A percentile compares a stretch with the other conserved stretches of the same genome.
Evolutionary conservation across 495 filamentous ascomycete species (phyloP).

Genomic region (Pyronema domesticum): DNA sequence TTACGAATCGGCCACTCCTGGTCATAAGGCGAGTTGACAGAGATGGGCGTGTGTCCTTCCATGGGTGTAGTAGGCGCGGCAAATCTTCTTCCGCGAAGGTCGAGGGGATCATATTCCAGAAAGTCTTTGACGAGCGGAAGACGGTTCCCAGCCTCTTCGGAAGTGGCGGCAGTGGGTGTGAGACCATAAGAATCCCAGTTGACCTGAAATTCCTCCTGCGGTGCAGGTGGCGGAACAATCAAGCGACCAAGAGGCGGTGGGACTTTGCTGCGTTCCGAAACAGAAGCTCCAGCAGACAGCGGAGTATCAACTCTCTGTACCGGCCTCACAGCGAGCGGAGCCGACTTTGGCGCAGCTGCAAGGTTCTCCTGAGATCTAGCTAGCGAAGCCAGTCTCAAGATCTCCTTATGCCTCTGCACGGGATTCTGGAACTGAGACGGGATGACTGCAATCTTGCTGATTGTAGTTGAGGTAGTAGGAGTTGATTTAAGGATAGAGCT

Average conservation of each 20-base stretch:
- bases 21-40: not conserved
- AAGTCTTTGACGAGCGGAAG: not conserved
- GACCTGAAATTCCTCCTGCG: conserved; percentile 18
- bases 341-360: too few relatives aligned
- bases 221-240: not conserved
- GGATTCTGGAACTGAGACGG: too few relatives aligned
- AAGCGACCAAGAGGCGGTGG: too few relatives aligned
- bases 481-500: not conserved
- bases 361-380: too few relatives aligned
- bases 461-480: too few relatives aligned
- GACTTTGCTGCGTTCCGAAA: too few relatives aligned
- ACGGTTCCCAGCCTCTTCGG: not conserved
- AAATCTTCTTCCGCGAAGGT: conserved; percentile 1
- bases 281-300: too few relatives aligned
- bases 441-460: too few relatives aligned
- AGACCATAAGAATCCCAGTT: conserved; percentile 16
- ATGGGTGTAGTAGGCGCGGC: not conserved
- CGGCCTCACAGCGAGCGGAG: too few relatives aligned
- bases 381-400: too few relatives aligned
- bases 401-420: too few relatives aligned
- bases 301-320: too few relatives aligned
- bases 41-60: conserved; percentile 6
- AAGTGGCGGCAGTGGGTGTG: conserved; percentile 5
- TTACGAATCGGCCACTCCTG: conserved; percentile 10
- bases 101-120: conserved; percentile 15